These are phyloP conservation scores for Leptosphaerulina australis DNA, from an alignment of 2,329 filamentous ascomycete genomes.

Conservation along the genomic window DNA sequence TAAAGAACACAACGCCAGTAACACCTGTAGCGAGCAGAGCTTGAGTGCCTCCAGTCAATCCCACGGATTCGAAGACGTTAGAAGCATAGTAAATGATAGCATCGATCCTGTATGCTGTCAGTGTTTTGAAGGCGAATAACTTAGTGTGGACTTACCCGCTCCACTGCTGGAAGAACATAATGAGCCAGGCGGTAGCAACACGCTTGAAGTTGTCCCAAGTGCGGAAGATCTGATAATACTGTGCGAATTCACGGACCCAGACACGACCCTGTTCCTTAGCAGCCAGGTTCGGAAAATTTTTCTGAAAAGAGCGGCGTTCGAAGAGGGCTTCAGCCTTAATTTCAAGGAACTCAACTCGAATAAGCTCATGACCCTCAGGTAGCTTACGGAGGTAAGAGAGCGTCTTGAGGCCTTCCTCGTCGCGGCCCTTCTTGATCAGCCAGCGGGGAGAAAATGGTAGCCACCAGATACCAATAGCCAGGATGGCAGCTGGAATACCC, in stretches of 20 bases:
- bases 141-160: conserved; percentile 31
- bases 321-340: conserved; percentile 57
- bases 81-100: conserved; percentile 63
- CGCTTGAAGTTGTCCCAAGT: conserved; percentile 59
- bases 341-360: conserved; percentile 55
- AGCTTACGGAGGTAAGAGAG: conserved; percentile 40
- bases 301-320: conserved; percentile 52
- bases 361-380: conserved; percentile 40
- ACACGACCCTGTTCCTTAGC: conserved; percentile 53
- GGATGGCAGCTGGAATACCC: conserved; percentile 31
- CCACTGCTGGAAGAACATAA: conserved; percentile 60
- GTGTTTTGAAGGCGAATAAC: not conserved
- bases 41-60: conserved; percentile 58
- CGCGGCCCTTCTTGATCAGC: conserved; percentile 36
- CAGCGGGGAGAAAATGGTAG: conserved; percentile 36
- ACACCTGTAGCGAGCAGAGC: conserved; percentile 67
- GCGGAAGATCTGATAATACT: conserved; percentile 57
- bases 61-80: conserved; percentile 64
- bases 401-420: conserved; percentile 30
- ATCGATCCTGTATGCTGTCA: conserved; percentile 37
- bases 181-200: conserved; percentile 52
- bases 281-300: conserved; percentile 54
- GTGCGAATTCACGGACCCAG: conserved; percentile 55
- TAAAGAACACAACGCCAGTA: conserved; percentile 64
- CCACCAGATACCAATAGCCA: conserved; percentile 37